Percentiles rank a stretch among this genome's conserved stretches.
These are phyloP conservation scores for Pinus taeda DNA, from an alignment of 75 land plant species.

Conservation along the genomic window DNA sequence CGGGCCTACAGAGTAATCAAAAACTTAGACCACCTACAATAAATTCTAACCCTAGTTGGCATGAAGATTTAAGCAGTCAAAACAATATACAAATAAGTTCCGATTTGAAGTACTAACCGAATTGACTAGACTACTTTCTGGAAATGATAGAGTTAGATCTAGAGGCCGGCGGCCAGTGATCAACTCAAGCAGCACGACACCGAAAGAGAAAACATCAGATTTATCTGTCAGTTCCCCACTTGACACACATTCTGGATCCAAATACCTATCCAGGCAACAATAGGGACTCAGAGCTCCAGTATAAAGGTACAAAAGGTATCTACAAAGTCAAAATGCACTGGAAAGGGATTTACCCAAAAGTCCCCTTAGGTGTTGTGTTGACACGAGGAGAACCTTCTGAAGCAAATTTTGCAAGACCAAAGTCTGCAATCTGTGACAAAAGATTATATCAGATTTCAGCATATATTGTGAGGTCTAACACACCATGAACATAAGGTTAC, in stretches of 20 bases:
- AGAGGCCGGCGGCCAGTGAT: too few species aligned
- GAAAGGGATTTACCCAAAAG: too few species aligned
- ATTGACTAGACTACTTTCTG: conserved; percentile 83
- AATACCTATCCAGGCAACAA: conserved; percentile 38
- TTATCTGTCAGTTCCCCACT: conserved; percentile 84
- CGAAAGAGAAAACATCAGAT: conserved; percentile 92
- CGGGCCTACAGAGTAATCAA: too few species aligned
- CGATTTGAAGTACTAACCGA: conserved; percentile 52
- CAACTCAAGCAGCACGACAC: conserved; percentile 45
- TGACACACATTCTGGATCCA: conserved; percentile 89
- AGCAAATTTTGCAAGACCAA: conserved; percentile 88
- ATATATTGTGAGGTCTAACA: too few species aligned
- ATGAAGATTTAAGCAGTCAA: not conserved
- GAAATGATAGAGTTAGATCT: not conserved
- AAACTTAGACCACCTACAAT: too few species aligned
- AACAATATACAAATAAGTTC: not conserved
- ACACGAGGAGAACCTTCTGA: not conserved
- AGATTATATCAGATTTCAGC: too few species aligned
- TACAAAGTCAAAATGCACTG: too few species aligned
- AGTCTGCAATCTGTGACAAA: conserved; percentile 58
- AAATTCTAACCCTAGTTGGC: not conserved
- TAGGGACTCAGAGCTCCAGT: not conserved
- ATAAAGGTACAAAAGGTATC: not conserved
- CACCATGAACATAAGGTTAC: too few species aligned
- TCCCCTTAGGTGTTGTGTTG: too few species aligned